Percentiles rank a stretch among this genome's conserved stretches.
Conservation (phyloP, 352 stramenopile genomes). For the Phytophthora parvispora region DNA sequence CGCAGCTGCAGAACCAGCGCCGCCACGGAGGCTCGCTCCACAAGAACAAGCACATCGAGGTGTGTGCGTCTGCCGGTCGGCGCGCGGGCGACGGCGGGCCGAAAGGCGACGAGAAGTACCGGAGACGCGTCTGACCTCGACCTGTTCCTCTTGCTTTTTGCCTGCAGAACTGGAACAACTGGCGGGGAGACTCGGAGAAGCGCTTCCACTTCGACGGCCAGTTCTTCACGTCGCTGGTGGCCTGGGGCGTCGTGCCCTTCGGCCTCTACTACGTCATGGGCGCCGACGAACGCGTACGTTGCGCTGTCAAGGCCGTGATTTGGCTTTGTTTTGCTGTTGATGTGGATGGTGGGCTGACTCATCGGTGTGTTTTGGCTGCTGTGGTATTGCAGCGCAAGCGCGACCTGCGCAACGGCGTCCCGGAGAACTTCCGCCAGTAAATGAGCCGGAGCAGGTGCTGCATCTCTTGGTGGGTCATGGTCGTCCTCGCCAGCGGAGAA, state of each 20-base stretch:
- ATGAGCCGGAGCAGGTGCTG: neutral
- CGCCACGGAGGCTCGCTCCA: constrained; percentile 77
- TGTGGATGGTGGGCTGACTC: neutral
- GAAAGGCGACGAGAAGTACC: no score
- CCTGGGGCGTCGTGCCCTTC: constrained; percentile 72
- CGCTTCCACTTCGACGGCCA: constrained; percentile 79
- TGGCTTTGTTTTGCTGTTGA: no score
- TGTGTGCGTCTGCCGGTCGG: constrained; percentile 14
- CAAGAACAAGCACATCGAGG: constrained; percentile 91
- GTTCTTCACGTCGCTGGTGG: constrained; percentile 67
- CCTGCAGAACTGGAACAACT: constrained; percentile 88
- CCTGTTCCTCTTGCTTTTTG: constrained; percentile 8
- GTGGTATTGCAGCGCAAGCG: constrained; percentile 43
- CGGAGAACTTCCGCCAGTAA: constrained; percentile 74
- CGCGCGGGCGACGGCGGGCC: neutral
- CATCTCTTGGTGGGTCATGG: no score
- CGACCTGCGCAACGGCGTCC: constrained; percentile 53
- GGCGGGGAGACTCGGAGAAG: constrained; percentile 86
- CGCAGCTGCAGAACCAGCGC: constrained; percentile 71
- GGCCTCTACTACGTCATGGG: constrained; percentile 73
- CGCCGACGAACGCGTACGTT: constrained; percentile 71
- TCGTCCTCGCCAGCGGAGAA: constrained; percentile 1
- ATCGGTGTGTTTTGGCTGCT: neutral
- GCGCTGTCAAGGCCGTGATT: no score
- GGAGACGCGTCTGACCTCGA: neutral